Percentiles rank a stretch among this genome's conserved stretches.
Conservation (phyloP, 1,284 basidiomycete species). For the Thecaphora frezii region DNA sequence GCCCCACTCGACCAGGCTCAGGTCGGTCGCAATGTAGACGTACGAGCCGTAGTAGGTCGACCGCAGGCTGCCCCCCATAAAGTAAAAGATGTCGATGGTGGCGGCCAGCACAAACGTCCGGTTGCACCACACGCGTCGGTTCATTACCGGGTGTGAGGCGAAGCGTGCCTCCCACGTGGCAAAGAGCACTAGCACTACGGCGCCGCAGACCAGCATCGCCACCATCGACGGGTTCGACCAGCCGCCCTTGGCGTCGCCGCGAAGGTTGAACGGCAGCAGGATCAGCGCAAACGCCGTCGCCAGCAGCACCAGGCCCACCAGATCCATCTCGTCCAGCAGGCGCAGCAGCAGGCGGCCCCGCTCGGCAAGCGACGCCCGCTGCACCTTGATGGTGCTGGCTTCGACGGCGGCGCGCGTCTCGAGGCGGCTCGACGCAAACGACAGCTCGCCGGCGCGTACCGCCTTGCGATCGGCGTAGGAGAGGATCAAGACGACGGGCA, state of each 20-base stretch:
- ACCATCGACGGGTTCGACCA: slow-evolving; percentile 61
- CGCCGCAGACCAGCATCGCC: slow-evolving; percentile 61
- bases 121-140: slow-evolving; percentile 60
- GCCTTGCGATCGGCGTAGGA: slow-evolving; percentile 59
- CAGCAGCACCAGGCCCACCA: slow-evolving; percentile 56
- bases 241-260: slow-evolving; percentile 48
- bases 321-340: slow-evolving; percentile 56
- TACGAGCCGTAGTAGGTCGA: slow-evolving; percentile 60
- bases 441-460: slow-evolving; percentile 50
- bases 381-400: background rate
- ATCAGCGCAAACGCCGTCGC: slow-evolving; percentile 42
- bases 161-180: slow-evolving; percentile 59
- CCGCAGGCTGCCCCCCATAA: slow-evolving; percentile 56
- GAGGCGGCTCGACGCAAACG: slow-evolving; percentile 13
- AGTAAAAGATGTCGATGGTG: slow-evolving; percentile 60
- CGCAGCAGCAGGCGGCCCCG: slow-evolving; percentile 19
- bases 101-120: slow-evolving; percentile 44
- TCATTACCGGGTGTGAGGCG: slow-evolving; percentile 60
- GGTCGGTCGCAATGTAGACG: slow-evolving; percentile 58
- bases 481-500: slow-evolving; percentile 52
- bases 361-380: slow-evolving; percentile 11
- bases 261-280: slow-evolving; percentile 60
- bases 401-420: slow-evolving; percentile 9
- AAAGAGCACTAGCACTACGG: slow-evolving; percentile 58
- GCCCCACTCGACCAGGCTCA: slow-evolving; percentile 1